Percentiles rank a stretch among this genome's conserved stretches.
Conservation (phyloP, 331 rosid genomes). For the Rosa hybrid region DNA sequence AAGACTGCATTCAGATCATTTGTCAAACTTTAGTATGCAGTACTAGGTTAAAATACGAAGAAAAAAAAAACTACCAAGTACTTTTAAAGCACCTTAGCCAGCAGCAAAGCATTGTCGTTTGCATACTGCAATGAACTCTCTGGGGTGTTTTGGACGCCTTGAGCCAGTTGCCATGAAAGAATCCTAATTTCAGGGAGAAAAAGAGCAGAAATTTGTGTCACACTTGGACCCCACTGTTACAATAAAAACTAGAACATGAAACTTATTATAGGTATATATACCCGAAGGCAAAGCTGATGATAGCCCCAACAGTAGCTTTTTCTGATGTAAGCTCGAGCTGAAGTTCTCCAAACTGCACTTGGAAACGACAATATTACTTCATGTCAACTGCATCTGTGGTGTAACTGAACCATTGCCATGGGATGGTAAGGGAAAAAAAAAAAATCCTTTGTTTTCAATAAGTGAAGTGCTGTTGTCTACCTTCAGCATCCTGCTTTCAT, state of each 20-base stretch:
- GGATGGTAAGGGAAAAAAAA: background rate
- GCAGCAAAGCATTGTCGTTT: conserved; percentile 79
- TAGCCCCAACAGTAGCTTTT: conserved; percentile 72
- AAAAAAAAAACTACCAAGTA: conserved; percentile 1
- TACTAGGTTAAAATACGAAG: background rate
- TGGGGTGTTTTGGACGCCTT: conserved; percentile 72
- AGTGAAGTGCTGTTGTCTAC: conserved; percentile 40
- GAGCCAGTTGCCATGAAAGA: conserved; percentile 84
- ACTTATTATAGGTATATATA: background rate
- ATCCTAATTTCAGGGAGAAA: conserved; percentile 42
- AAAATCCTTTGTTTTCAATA: background rate
- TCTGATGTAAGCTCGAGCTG: conserved; percentile 80
- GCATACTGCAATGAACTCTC: conserved; percentile 82
- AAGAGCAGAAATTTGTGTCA: conserved; percentile 12
- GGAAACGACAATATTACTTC: conserved; percentile 25
- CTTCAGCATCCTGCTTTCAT: conserved; percentile 68
- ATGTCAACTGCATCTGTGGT: conserved; percentile 8
- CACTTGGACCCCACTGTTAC: conserved; percentile 14
- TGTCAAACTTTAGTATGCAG: conserved; percentile 22
- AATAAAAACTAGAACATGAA: background rate
- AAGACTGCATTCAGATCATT: conserved; percentile 53
- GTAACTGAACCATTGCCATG: background rate
- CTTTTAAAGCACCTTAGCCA: conserved; percentile 71
- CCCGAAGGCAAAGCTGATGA: conserved; percentile 35
- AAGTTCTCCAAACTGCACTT: conserved; percentile 82